Conservation (phyloP, 1,284 basidiomycete species). For the Ceratobasidium sp. region DNA sequence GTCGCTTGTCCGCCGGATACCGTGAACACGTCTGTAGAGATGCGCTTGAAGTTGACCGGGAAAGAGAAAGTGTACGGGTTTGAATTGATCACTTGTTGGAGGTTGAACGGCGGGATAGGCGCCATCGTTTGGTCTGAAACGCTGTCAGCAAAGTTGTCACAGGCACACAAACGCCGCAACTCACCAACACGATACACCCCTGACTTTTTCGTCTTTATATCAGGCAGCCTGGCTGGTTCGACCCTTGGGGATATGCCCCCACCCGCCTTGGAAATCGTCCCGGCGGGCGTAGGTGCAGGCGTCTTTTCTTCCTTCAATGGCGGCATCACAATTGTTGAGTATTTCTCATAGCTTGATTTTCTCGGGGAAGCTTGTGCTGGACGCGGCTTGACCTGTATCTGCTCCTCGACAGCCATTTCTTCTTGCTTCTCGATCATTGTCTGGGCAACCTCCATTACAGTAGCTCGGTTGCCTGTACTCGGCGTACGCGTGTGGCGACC, state of each 20-base stretch:
- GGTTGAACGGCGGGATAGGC: slow-evolving; percentile 60
- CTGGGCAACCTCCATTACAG: slow-evolving; percentile 79
- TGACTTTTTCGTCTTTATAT: not conserved
- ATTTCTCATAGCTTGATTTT: slow-evolving; percentile 70
- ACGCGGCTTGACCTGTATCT: not conserved
- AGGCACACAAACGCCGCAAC: not conserved
- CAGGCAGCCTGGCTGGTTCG: not conserved
- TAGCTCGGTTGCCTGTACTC: slow-evolving; percentile 70
- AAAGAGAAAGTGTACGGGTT: slow-evolving; percentile 44
- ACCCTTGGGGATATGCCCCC: not conserved
- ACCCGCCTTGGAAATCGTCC: slow-evolving; percentile 29
- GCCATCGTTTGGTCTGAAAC: slow-evolving; percentile 54
- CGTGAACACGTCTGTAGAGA: slow-evolving; percentile 73
- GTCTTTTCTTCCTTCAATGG: slow-evolving; percentile 71
- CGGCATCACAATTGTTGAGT: slow-evolving; percentile 66
- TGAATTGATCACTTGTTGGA: slow-evolving; percentile 53
- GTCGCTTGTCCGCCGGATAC: slow-evolving; percentile 61
- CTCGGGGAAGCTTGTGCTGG: slow-evolving; percentile 47
- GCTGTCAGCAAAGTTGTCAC: not conserved
- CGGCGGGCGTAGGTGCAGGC: slow-evolving; percentile 61
- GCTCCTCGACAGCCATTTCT: slow-evolving; percentile 1
- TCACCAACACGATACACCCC: slow-evolving; percentile 19
- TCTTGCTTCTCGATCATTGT: slow-evolving; percentile 55
- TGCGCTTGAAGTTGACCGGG: slow-evolving; percentile 55
- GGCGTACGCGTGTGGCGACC: slow-evolving; percentile 62